phyloP scores from a whole-genome alignment of 306 rosid species.

The Vachellia collinsii region DNA sequence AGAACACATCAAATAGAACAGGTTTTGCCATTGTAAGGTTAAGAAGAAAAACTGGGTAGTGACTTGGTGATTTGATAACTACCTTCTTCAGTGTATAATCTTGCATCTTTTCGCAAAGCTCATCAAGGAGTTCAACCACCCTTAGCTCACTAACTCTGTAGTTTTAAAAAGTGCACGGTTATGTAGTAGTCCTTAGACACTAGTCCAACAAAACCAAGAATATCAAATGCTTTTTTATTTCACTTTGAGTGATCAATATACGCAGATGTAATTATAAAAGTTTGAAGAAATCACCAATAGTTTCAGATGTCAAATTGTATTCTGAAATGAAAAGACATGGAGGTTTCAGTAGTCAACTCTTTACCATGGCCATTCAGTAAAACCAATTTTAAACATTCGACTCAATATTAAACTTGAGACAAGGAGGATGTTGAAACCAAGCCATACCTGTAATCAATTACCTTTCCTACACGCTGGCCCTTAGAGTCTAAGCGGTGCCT shows the following conservation, averaged over 20 bases:
- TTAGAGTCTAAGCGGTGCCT: constrained; percentile 94
- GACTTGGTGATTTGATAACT: constrained; percentile 6
- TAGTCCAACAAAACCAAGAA: constrained; percentile 21
- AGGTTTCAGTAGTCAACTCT: constrained; percentile 37
- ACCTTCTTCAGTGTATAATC: constrained; percentile 84
- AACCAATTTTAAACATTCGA: neutral
- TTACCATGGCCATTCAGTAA: neutral
- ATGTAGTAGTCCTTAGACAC: constrained; percentile 28
- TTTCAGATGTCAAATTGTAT: constrained; percentile 41
- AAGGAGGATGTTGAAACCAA: constrained; percentile 24
- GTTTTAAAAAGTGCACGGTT: constrained; percentile 33
- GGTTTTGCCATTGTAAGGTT: constrained; percentile 16
- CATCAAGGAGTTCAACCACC: constrained; percentile 92
- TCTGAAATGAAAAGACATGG: constrained; percentile 41
- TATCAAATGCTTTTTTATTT: constrained; percentile 16
- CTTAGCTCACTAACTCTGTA: constrained; percentile 86
- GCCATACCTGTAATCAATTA: constrained; percentile 87
- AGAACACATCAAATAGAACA: neutral
- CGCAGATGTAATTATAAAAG: constrained; percentile 36
- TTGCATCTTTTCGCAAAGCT: constrained; percentile 94
- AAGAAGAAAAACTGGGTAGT: neutral
- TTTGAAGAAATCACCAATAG: constrained; percentile 48
- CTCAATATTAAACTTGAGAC: constrained; percentile 15
- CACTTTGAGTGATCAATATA: constrained; percentile 42
- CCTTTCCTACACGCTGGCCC: constrained; percentile 91